Evolutionary conservation across 1,139 yeast genomes (phyloP), one percentile per base, ranked within the genome.

Genomic region (Blastobotrys indianensis): DNA sequence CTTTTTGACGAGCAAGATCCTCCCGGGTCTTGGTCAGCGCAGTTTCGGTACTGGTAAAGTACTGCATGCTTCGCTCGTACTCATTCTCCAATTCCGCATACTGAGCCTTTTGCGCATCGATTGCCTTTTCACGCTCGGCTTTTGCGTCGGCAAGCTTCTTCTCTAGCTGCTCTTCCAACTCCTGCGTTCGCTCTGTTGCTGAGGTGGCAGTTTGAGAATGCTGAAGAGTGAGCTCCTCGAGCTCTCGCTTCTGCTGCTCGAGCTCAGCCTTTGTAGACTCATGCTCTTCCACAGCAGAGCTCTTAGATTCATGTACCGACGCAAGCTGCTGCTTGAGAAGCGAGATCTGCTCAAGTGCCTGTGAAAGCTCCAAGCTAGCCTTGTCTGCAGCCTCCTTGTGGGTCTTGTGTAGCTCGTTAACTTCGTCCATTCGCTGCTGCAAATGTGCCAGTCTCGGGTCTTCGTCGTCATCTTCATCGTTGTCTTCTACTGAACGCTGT

Each of bases 21-120:
- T 76, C 78, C 57, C 86, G 87, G 12, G 92, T 82, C 56, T 81
- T 62, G 51, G 77, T 78, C 48, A 87, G 73, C 0, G 95, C 95
- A 54, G 76, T 78, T 49, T 85, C 82, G 9, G 92, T 81, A 60
- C 81, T 85, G 56, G 77, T 79, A 28, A 85, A 83, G 33, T 87
- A 79, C 54, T 78, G 80, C 51, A 85, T 65, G 1, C 94, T 84
- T 57, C 81, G 80, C 49, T 77, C 77, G 65, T 84, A 85, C 58
- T 83, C 82, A 4, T 68, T 74, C 60, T 82, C 68, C 30, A 66
- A 54, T 39, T 64, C 62, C 8, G 41, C 36, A 36, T 50, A 51
- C 25, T 47, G 40, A 31, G 47, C 33, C 11, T 25, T 15, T 16
- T 48, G 41, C 23, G 32, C 20, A 29, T 38, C 35, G 15, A 44